phyloP scores from a whole-genome alignment of 1,284 basidiomycete species.

The Cryptococcus hybrid region DNA sequence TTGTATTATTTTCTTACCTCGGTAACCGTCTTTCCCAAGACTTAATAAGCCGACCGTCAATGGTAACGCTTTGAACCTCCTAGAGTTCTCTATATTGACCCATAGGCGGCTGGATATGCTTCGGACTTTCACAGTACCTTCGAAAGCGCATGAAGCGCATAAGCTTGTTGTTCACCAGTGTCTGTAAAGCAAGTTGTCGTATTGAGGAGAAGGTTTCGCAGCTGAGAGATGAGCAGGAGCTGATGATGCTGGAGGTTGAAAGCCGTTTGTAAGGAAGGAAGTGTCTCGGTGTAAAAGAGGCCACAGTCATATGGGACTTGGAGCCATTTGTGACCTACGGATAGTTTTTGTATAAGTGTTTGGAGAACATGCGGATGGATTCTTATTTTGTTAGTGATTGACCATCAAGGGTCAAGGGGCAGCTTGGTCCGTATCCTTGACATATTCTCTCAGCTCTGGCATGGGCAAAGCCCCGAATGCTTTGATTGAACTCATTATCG shows the following conservation, averaged over 20 bases:
- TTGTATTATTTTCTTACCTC: constrained; percentile 19
- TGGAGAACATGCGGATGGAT: neutral
- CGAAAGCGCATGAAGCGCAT: neutral
- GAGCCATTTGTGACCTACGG: constrained; percentile 52
- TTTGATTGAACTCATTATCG: constrained; percentile 10
- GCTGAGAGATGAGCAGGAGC: constrained; percentile 51
- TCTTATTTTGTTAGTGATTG: constrained; percentile 6
- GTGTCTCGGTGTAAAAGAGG: constrained; percentile 52
- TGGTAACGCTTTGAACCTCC: constrained; percentile 55
- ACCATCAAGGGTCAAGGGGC: constrained; percentile 55
- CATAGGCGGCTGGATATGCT: constrained; percentile 50
- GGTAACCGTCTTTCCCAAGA: constrained; percentile 52
- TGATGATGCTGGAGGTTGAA: constrained; percentile 49
- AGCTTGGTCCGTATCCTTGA: constrained; percentile 49
- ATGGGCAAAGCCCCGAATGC: constrained; percentile 56
- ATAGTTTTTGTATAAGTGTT: neutral
- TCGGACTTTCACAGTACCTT: constrained; percentile 4
- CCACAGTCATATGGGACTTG: constrained; percentile 57
- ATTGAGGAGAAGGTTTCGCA: neutral
- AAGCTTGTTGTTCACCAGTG: neutral
- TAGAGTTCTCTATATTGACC: constrained; percentile 54
- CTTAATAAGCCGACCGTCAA: constrained; percentile 53
- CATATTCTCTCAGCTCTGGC: constrained; percentile 47
- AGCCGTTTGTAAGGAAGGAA: constrained; percentile 42
- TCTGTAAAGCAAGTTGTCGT: neutral